Conservation (phyloP, 176 grass and related monocot species). For the Avena eriantha region DNA sequence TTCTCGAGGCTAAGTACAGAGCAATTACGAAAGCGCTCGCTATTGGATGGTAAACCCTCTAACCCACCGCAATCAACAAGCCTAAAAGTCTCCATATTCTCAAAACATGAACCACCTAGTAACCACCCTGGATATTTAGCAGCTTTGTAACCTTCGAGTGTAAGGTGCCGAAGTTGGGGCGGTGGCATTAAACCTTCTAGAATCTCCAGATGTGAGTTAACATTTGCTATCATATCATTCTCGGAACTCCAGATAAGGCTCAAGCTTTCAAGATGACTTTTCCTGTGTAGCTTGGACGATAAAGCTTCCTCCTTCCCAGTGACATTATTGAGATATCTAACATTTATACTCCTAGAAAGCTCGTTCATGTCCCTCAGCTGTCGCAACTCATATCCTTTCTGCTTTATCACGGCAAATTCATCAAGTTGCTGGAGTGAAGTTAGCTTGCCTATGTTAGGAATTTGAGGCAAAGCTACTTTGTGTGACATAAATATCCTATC, state of each 20-base stretch:
- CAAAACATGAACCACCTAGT: not conserved
- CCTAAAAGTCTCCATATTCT: not conserved
- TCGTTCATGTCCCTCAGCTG: slow-evolving; percentile 24
- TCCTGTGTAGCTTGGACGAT: not conserved
- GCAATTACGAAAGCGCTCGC: not conserved
- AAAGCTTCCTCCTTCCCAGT: slow-evolving; percentile 7
- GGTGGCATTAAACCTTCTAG: slow-evolving; percentile 28
- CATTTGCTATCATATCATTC: not conserved
- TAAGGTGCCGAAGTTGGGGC: not conserved
- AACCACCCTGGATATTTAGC: slow-evolving; percentile 21
- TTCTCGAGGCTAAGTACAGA: rapidly evolving
- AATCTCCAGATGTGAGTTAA: not conserved
- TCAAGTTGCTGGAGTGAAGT: not conserved
- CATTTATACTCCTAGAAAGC: not conserved
- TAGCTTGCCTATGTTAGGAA: slow-evolving; percentile 24
- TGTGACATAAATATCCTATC: no score
- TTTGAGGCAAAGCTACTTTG: not conserved
- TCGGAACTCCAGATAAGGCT: not conserved
- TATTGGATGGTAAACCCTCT: not conserved
- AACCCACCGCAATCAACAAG: not conserved
- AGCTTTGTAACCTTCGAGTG: not conserved
- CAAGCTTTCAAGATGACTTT: not conserved
- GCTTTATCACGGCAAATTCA: not conserved
- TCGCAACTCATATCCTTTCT: slow-evolving; percentile 21
- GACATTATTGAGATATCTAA: slow-evolving; percentile 2